Evolutionary conservation across 345 rosid genomes (phyloP), one percentile per base, ranked within the genome.

Genomic region (Triadica sebifera): DNA sequence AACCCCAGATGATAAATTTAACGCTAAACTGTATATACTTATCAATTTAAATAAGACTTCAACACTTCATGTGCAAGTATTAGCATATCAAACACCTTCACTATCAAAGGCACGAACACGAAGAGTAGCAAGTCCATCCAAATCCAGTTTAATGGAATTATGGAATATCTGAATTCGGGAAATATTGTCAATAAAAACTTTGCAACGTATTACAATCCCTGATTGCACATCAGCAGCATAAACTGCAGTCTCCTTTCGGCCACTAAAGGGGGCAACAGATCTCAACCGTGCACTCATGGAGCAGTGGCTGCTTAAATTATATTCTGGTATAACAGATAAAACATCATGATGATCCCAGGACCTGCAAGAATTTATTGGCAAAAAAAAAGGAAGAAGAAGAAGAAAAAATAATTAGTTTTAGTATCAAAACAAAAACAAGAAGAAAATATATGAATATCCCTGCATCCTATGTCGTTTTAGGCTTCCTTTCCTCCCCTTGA

Each of bases 331-430:
- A 41, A 94, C 96, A 34, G 97, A 89, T 29, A 94, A 79, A 71
- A 94, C 73, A 63, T 94, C 98, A 61, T 87, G 96, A 83, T 94
- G 98, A 85, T 94, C 98, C 98, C 96, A 94, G 60, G 98, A 89
- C 98, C 98, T 94, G 83, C 22, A 82, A 66, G 81, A 39, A 70
- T 67, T 65, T 61, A 51, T 37, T 38, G 8, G 24, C 8, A 63
- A 25, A 58, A 25, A 29, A 29, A 9, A 59, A 59, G 38, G n/a
- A n/a, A n/a, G n/a, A 57, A 22, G 1, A 10, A 78, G 10, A 69
- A 52, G 45, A 58, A 20, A n/a, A n/a, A 20, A 75, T 2, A 12
- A 59, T 6, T 3, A 25, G 0, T 1, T 22, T 22, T 19, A 20
- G 34, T 0, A 22, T 57, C 12, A 57, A 13, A 20, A 57, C 4